phyloP scores from a whole-genome alignment of 139 green algal genomes.

The Ulvella scutata region DNA sequence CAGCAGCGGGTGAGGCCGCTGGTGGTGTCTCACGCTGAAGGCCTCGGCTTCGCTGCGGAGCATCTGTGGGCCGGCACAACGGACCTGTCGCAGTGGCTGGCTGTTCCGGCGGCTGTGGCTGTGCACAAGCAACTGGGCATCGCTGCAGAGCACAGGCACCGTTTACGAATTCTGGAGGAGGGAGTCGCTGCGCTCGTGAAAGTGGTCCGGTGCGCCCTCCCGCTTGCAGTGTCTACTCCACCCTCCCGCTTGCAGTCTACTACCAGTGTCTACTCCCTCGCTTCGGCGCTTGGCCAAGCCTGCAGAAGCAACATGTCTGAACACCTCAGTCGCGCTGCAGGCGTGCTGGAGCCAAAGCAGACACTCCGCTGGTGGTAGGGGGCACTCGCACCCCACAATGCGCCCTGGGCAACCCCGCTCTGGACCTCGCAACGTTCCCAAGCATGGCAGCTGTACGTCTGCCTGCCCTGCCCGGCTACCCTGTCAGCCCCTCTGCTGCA shows the following conservation, averaged over 20 bases:
- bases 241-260: too few relatives aligned
- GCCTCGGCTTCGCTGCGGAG: slow-evolving; percentile 7
- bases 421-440: neutral
- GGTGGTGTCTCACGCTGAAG: slow-evolving; percentile 26
- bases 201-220: neutral
- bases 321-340: too few relatives aligned
- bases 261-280: too few relatives aligned
- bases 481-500: neutral
- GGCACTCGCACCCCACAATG: neutral
- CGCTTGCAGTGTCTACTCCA: too few relatives aligned
- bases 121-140: slow-evolving; percentile 8
- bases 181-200: neutral
- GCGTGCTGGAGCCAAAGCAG: too few relatives aligned
- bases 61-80: slow-evolving; percentile 17
- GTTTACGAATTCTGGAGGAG: neutral
- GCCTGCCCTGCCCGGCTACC: slow-evolving; percentile 1
- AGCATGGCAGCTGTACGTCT: slow-evolving; percentile 16
- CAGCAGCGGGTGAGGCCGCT: slow-evolving; percentile 17
- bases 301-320: too few relatives aligned
- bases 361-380: neutral
- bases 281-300: too few relatives aligned
- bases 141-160: neutral
- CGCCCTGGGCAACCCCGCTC: neutral
- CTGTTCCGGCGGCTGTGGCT: slow-evolving; percentile 20
- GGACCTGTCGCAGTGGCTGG: slow-evolving; percentile 25